These are phyloP conservation scores for Geotrichum europaeum DNA, from an alignment of 1,139 yeast genomes.

Conservation along the genomic window DNA sequence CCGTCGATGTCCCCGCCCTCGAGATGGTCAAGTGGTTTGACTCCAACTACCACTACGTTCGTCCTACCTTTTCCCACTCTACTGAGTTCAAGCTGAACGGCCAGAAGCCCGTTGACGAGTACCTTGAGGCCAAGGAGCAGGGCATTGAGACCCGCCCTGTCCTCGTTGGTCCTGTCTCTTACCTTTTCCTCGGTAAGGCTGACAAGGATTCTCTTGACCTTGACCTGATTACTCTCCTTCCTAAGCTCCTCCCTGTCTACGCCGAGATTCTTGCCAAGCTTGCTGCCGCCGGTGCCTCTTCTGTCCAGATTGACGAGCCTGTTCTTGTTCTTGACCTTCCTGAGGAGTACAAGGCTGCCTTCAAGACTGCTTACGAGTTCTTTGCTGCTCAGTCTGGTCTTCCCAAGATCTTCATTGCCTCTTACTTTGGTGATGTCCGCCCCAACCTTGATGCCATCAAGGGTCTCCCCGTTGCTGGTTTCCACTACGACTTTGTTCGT, in stretches of 20 bases:
- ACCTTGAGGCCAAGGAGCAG: conserved; percentile 92
- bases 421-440: conserved; percentile 97
- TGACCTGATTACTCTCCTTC: conserved; percentile 84
- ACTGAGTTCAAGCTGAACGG: conserved; percentile 96
- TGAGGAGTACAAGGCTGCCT: conserved; percentile 74
- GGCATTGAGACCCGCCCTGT: conserved; percentile 98
- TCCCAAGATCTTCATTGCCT: conserved; percentile 77
- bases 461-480: conserved; percentile 87
- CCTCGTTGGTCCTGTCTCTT: conserved; percentile 91
- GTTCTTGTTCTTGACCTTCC: conserved; percentile 90
- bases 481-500: conserved; percentile 96
- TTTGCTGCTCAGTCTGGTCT: conserved; percentile 57
- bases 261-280: conserved; percentile 81
- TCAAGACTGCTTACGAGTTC: conserved; percentile 75
- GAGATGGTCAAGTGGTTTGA: conserved; percentile 99
- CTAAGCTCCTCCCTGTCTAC: conserved; percentile 88
- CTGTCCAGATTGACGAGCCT: conserved; percentile 98
- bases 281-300: conserved; percentile 88
- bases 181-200: conserved; percentile 92
- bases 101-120: conserved; percentile 94
- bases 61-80: conserved; percentile 96
- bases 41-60: conserved; percentile 98
- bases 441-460: conserved; percentile 90
- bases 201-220: conserved; percentile 96
- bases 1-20: conserved; percentile 97